phyloP scores from a whole-genome alignment of 306 rosid species.

The Lathyrus sativus region DNA sequence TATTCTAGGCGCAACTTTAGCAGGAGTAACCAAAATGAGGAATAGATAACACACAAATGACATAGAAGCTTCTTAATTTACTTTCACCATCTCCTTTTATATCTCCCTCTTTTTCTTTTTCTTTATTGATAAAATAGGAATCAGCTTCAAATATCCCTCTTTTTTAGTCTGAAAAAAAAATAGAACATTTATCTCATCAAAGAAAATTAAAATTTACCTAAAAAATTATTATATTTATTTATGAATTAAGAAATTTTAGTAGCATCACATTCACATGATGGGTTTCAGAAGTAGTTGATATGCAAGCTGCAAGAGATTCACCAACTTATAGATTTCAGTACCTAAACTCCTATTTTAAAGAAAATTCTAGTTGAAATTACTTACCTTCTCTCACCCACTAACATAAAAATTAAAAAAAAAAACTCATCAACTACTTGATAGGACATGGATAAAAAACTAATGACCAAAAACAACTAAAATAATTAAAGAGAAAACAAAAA shows the following conservation, averaged over 20 bases:
- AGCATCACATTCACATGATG: slow-evolving; percentile 39
- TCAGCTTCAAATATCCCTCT: too few species aligned
- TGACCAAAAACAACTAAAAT: too few species aligned
- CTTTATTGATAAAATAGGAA: not conserved
- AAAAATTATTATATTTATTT: too few species aligned
- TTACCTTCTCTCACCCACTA: not conserved
- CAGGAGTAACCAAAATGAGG: slow-evolving; percentile 2
- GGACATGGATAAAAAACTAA: too few species aligned
- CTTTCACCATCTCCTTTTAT: slow-evolving; percentile 27
- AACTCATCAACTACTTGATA: too few species aligned
- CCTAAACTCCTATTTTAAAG: not conserved
- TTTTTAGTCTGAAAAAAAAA: too few species aligned
- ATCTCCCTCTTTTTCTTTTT: not conserved
- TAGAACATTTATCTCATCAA: too few species aligned
- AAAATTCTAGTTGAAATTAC: slow-evolving; percentile 10
- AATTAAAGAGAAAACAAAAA: too few species aligned
- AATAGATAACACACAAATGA: slow-evolving; percentile 17
- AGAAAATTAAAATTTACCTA: too few species aligned
- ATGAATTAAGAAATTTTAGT: not conserved
- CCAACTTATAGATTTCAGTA: slow-evolving; percentile 14
- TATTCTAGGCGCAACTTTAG: slow-evolving; percentile 29
- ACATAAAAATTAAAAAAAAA: not conserved
- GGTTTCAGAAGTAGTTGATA: slow-evolving; percentile 32
- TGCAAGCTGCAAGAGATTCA: slow-evolving; percentile 21
- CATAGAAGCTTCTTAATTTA: slow-evolving; percentile 41